A percentile compares a stretch with the other conserved stretches of the same genome.
Conservation (phyloP, 495 filamentous ascomycete species). For the Daldinia decipiens region DNA sequence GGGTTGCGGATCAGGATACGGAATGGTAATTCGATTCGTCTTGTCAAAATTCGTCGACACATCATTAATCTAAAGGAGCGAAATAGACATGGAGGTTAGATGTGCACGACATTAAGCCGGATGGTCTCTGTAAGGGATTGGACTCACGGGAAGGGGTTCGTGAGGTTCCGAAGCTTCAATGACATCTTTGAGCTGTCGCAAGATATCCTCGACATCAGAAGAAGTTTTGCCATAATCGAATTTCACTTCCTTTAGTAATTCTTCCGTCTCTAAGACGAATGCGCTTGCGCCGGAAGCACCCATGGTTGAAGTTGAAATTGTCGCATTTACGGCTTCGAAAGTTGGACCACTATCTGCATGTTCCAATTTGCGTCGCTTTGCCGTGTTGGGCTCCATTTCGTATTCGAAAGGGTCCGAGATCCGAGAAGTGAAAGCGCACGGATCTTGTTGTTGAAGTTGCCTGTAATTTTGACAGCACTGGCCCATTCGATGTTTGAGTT, state of each 20-base stretch:
- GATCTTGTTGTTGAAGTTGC: slow-evolving; percentile 10
- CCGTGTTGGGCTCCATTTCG: slow-evolving; percentile 54
- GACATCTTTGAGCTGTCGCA: slow-evolving; percentile 76
- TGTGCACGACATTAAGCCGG: background rate
- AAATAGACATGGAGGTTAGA: slow-evolving; percentile 25
- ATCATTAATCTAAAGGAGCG: slow-evolving; percentile 63
- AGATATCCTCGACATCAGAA: slow-evolving; percentile 69
- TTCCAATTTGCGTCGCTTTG: slow-evolving; percentile 63
- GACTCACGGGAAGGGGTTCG: slow-evolving; percentile 64
- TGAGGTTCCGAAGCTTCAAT: slow-evolving; percentile 74
- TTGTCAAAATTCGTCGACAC: slow-evolving; percentile 74
- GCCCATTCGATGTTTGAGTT: slow-evolving; percentile 2
- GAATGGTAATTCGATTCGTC: slow-evolving; percentile 71
- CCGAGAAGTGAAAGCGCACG: background rate
- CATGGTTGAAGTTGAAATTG: slow-evolving; percentile 39
- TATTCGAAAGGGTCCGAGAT: background rate
- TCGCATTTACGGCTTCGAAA: slow-evolving; percentile 44
- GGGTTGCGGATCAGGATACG: slow-evolving; percentile 83
- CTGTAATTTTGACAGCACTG: background rate
- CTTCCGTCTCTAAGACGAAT: slow-evolving; percentile 89
- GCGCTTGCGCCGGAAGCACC: slow-evolving; percentile 62
- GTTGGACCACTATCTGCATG: slow-evolving; percentile 45
- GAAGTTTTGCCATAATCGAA: slow-evolving; percentile 75
- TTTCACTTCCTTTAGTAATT: slow-evolving; percentile 75
- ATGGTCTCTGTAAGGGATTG: background rate